Conservation (phyloP, 768 basidiomycete species). For the Fibroporia radiculosa region DNA sequence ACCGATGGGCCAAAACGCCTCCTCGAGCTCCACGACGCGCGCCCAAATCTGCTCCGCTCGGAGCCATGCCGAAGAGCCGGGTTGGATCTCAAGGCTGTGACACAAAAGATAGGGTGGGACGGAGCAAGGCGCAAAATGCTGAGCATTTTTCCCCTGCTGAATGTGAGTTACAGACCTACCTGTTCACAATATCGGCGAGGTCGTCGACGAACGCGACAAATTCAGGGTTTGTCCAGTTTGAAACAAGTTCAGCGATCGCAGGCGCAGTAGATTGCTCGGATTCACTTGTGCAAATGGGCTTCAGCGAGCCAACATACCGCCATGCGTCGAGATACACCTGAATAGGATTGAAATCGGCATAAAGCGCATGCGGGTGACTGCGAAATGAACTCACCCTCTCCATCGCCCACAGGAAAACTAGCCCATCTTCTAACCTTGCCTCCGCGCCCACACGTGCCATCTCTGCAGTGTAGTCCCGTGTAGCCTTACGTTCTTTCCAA, state of each 20-base stretch:
- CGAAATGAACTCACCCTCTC: slow-evolving; percentile 43
- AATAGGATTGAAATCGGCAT: neutral
- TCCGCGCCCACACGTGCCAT: slow-evolving; percentile 46
- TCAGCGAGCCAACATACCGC: slow-evolving; percentile 35
- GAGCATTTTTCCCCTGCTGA: no score
- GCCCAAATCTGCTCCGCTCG: slow-evolving; percentile 47
- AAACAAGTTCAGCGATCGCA: slow-evolving; percentile 42
- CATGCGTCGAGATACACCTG: slow-evolving; percentile 70
- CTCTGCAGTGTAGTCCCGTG: slow-evolving; percentile 65
- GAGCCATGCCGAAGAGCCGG: slow-evolving; percentile 26
- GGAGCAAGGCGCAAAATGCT: no score
- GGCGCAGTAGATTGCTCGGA: slow-evolving; percentile 4
- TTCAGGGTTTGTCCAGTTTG: slow-evolving; percentile 54
- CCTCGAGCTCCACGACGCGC: slow-evolving; percentile 54
- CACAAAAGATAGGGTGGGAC: neutral
- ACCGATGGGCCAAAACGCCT: slow-evolving; percentile 47
- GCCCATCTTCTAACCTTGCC: slow-evolving; percentile 48
- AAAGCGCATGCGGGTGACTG: neutral
- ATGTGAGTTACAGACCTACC: slow-evolving; percentile 14
- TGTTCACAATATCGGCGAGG: slow-evolving; percentile 40
- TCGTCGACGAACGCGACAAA: slow-evolving; percentile 47
- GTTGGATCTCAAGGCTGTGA: slow-evolving; percentile 29
- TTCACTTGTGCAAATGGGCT: neutral
- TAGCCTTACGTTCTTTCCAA: slow-evolving; percentile 50
- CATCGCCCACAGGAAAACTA: slow-evolving; percentile 77